Percentiles rank a stretch among this genome's conserved stretches.
phyloP scores from a whole-genome alignment of 176 grass and related monocot genomes.

The Tillandsia fasciculata region DNA sequence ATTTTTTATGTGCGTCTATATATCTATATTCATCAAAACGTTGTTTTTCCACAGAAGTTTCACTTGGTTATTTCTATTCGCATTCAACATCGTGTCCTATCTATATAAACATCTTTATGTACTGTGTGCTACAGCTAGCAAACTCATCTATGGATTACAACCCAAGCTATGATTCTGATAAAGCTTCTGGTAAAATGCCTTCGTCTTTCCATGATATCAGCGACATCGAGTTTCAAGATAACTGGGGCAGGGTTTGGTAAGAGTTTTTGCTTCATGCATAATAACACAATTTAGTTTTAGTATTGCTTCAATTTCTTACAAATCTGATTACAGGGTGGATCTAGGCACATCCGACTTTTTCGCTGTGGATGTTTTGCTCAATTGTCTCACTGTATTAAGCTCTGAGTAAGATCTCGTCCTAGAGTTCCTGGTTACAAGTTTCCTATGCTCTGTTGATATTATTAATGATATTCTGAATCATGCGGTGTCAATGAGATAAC shows the following conservation, averaged over 20 bases:
- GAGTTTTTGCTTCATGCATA: background rate
- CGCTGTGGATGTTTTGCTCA: conserved; percentile 81
- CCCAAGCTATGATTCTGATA: conserved; percentile 74
- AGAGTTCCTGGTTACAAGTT: background rate
- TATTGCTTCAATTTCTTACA: background rate
- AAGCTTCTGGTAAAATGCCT: conserved; percentile 58
- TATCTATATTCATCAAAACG: no score
- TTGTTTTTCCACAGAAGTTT: no score
- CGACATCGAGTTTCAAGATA: conserved; percentile 83
- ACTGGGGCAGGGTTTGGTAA: conserved; percentile 76
- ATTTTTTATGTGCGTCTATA: no score
- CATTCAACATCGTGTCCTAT: background rate
- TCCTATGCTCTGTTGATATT: background rate
- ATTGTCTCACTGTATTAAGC: conserved; percentile 72
- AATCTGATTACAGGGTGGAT: conserved; percentile 57
- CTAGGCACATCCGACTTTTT: conserved; percentile 81
- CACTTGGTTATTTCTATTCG: background rate
- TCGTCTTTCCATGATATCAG: conserved; percentile 94
- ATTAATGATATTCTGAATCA: no score
- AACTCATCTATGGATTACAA: conserved; percentile 67
- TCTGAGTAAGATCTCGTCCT: conserved; percentile 56
- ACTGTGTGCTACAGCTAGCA: conserved; percentile 30
- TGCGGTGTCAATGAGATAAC: no score
- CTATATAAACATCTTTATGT: background rate
- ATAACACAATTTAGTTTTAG: background rate